Evolutionary conservation across 331 rosid genomes (phyloP).

Genomic region (Rhamnella rubrinervis): DNA sequence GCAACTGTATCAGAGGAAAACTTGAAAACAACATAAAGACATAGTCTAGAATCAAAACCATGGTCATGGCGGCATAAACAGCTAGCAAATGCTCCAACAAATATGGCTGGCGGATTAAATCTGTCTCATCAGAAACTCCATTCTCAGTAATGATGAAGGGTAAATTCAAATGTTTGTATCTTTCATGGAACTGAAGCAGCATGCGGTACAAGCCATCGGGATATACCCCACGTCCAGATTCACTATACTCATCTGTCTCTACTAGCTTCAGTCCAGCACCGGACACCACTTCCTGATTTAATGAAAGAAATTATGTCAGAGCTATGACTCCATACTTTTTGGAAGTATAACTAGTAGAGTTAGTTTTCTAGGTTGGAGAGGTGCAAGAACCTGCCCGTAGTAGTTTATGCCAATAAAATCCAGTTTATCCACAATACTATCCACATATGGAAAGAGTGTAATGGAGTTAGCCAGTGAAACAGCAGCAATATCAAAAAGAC

Average conservation of each 20-base stretch:
- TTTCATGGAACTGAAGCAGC: constrained; percentile 88
- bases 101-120: constrained; percentile 91
- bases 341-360: constrained; percentile 9
- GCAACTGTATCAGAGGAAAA: constrained; percentile 19
- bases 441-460: constrained; percentile 77
- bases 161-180: constrained; percentile 75
- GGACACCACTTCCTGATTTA: constrained; percentile 67
- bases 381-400: constrained; percentile 80
- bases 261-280: constrained; percentile 87
- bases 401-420: constrained; percentile 91
- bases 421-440: constrained; percentile 73
- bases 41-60: constrained; percentile 49
- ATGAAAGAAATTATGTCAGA: constrained; percentile 24
- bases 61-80: constrained; percentile 68
- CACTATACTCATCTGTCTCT: constrained; percentile 89
- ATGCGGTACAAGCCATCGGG: constrained; percentile 94
- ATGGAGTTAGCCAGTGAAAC: constrained; percentile 74
- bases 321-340: constrained; percentile 5
- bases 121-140: constrained; percentile 88
- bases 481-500: constrained; percentile 82
- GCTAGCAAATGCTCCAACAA: constrained; percentile 87
- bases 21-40: constrained; percentile 7
- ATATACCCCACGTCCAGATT: constrained; percentile 98
- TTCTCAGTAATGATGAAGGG: constrained; percentile 88
- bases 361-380: constrained; percentile 13